These are phyloP conservation scores for Cucumis cinereus DNA, from an alignment of 306 rosid genomes.

Conservation along the genomic window DNA sequence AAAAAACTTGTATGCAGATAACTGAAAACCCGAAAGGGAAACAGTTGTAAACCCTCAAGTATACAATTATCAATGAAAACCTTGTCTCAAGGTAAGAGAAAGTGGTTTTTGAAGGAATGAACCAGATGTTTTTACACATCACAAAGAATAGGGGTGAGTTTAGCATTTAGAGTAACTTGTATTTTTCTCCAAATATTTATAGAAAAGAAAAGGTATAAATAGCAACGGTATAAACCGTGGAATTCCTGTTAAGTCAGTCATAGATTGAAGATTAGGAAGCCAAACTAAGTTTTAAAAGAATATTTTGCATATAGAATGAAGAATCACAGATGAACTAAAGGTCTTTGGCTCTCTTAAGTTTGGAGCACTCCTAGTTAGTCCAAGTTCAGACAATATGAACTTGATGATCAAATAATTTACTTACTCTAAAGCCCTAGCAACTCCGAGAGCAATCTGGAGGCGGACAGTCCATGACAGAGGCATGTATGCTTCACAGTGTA, in stretches of 20 bases:
- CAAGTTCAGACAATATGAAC: slow-evolving; percentile 4
- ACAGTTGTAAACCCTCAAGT: neutral
- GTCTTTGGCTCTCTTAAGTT: neutral
- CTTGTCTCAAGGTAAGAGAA: neutral
- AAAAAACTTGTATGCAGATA: slow-evolving; percentile 70
- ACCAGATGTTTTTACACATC: neutral
- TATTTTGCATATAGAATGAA: no score
- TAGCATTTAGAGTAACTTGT: neutral
- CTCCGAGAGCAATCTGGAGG: slow-evolving; percentile 58
- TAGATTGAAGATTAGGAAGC: neutral
- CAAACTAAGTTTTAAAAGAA: neutral
- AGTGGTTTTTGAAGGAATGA: neutral
- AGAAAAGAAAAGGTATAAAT: neutral
- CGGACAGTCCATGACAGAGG: slow-evolving; percentile 74
- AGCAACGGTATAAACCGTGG: neutral
- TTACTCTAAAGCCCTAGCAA: slow-evolving; percentile 88
- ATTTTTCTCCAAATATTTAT: neutral
- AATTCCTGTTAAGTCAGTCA: neutral
- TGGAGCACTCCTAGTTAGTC: neutral
- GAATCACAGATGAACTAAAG: neutral
- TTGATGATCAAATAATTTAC: slow-evolving; percentile 14
- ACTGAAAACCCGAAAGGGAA: slow-evolving; percentile 30
- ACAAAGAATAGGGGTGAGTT: neutral
- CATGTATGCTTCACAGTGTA: slow-evolving; percentile 46
- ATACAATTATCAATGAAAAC: neutral